phyloP scores from a whole-genome alignment of 2,329 filamentous ascomycete species.

The Stagonosporopsis rhizophila region DNA sequence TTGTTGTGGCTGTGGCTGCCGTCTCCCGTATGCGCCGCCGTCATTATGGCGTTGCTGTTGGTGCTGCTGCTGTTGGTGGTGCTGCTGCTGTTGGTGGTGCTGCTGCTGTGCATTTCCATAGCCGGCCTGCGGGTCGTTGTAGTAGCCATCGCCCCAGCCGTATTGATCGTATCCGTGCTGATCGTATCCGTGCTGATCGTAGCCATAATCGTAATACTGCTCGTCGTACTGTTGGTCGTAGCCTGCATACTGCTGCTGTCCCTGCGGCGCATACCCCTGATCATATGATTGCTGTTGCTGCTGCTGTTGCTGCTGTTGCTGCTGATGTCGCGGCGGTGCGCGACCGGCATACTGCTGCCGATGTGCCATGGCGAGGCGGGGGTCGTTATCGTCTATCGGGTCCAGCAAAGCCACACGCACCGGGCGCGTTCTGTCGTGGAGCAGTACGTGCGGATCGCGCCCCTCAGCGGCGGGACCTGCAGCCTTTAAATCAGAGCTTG shows the following conservation, averaged over 20 bases:
- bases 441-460: conserved; percentile 28
- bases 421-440: conserved; percentile 27
- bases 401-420: conserved; percentile 22
- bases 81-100: conserved; percentile 30
- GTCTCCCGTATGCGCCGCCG: conserved; percentile 30
- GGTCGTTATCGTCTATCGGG: conserved; percentile 24
- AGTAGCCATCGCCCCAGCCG: conserved; percentile 44
- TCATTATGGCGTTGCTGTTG: conserved; percentile 36
- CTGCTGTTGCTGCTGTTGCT: conserved; percentile 38
- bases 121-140: conserved; percentile 39
- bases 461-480: conserved; percentile 29
- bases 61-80: conserved; percentile 24
- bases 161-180: conserved; percentile 40
- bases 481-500: conserved; percentile 25
- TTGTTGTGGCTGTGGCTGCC: conserved; percentile 18
- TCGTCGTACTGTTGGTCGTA: conserved; percentile 29
- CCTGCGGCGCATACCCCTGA: conserved; percentile 24
- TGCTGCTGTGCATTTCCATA: conserved; percentile 32
- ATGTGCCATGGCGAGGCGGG: conserved; percentile 48
- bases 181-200: conserved; percentile 44
- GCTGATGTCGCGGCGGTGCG: conserved; percentile 42
- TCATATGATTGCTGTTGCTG: conserved; percentile 19
- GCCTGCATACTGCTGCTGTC: conserved; percentile 38
- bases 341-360: conserved; percentile 48
- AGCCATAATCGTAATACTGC: conserved; percentile 44